These are phyloP conservation scores for Exophiala spinifera DNA, from an alignment of 2,329 filamentous ascomycete genomes.

Conservation along the genomic window DNA sequence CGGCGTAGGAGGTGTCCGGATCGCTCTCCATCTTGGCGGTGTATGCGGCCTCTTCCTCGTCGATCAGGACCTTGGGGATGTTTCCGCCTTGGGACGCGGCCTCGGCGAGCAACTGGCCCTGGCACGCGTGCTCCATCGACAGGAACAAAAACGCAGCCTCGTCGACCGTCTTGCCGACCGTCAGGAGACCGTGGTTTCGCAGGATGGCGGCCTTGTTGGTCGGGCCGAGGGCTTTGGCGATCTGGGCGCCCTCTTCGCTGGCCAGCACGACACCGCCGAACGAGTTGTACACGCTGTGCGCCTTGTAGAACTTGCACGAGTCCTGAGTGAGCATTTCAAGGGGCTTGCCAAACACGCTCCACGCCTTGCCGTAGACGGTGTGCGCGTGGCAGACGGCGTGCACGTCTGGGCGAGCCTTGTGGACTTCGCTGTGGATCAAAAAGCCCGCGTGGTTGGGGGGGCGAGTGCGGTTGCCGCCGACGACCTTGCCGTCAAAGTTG, in stretches of 20 bases:
- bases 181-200: conserved; percentile 69
- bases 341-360: conserved; percentile 61
- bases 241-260: conserved; percentile 61
- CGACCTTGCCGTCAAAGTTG: conserved; percentile 59
- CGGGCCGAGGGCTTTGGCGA: conserved; percentile 60
- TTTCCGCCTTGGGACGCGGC: conserved; percentile 53
- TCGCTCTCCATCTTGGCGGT: conserved; percentile 31
- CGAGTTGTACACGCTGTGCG: conserved; percentile 62
- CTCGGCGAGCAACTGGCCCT: conserved; percentile 66
- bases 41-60: conserved; percentile 40
- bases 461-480: conserved; percentile 60
- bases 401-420: conserved; percentile 63
- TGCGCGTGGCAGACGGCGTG: conserved; percentile 69
- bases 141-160: conserved; percentile 70
- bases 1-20: conserved; percentile 29
- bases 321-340: conserved; percentile 65
- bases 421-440: conserved; percentile 66
- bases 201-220: conserved; percentile 61
- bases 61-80: conserved; percentile 52
- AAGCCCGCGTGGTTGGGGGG: conserved; percentile 67
- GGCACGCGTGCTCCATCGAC: conserved; percentile 65
- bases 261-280: conserved; percentile 64
- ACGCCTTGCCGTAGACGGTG: conserved; percentile 64
- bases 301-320: conserved; percentile 41
- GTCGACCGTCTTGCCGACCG: conserved; percentile 68